Percentiles rank a stretch among this genome's conserved stretches.
These are phyloP conservation scores for Colletotrichum sp. DNA, from an alignment of 2,329 filamentous ascomycete genomes.

Conservation along the genomic window DNA sequence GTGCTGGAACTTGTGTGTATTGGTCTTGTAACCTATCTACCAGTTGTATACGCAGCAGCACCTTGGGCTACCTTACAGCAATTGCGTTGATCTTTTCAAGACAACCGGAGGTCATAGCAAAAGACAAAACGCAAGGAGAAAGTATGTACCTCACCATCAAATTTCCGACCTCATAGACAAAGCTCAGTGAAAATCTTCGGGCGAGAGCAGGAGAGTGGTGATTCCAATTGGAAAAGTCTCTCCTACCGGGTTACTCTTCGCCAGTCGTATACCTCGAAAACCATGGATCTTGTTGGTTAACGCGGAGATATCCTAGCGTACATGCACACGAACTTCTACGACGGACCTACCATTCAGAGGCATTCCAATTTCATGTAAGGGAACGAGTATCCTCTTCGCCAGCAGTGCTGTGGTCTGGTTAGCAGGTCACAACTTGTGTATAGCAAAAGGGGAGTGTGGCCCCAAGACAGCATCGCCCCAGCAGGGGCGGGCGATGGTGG, in stretches of 20 bases:
- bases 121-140: neutral
- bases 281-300: constrained; percentile 72
- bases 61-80: neutral
- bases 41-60: neutral
- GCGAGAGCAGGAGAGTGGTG: constrained; percentile 66
- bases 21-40: neutral
- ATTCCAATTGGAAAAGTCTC: constrained; percentile 46
- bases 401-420: neutral
- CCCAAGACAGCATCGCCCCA: neutral
- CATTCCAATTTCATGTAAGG: constrained; percentile 14
- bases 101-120: neutral
- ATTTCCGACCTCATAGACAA: constrained; percentile 71
- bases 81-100: neutral
- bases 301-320: constrained; percentile 89
- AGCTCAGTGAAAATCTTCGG: constrained; percentile 80
- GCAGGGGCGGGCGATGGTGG: constrained; percentile 12
- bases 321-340: constrained; percentile 10
- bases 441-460: neutral
- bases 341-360: constrained; percentile 11
- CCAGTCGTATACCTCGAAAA: constrained; percentile 93
- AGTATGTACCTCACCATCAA: constrained; percentile 84
- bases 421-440: neutral
- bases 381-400: neutral
- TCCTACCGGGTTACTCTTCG: constrained; percentile 72
- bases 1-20: neutral